Percentiles rank a stretch among this genome's conserved stretches.
Conservation (phyloP, 164 flowering plant species). For the Houttuynia cordata region DNA sequence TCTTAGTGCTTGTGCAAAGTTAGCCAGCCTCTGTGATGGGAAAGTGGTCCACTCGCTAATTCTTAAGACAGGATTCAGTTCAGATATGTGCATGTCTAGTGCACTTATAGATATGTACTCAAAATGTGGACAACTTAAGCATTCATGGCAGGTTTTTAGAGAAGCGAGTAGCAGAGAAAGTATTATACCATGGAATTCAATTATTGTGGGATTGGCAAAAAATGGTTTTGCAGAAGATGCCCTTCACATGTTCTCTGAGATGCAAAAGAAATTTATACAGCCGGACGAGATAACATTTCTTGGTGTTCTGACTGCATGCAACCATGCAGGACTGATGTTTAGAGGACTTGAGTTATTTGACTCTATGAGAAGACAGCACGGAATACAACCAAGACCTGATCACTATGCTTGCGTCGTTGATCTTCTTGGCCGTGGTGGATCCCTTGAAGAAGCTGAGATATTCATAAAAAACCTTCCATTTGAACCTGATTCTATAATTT, state of each 20-base stretch:
- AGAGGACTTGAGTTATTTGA: constrained; percentile 58
- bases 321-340: constrained; percentile 62
- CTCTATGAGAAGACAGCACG: constrained; percentile 33
- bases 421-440: constrained; percentile 78
- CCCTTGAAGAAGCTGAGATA: constrained; percentile 64
- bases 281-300: constrained; percentile 87
- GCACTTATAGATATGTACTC: constrained; percentile 89
- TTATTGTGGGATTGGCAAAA: constrained; percentile 81
- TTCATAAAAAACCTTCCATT: constrained; percentile 37
- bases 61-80: constrained; percentile 42
- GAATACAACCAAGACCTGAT: constrained; percentile 51
- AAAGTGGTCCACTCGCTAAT: constrained; percentile 51
- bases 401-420: constrained; percentile 86
- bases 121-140: constrained; percentile 73
- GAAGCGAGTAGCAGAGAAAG: constrained; percentile 44
- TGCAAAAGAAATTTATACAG: constrained; percentile 29
- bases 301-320: constrained; percentile 81
- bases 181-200: constrained; percentile 76
- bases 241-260: constrained; percentile 37
- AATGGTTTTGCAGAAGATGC: constrained; percentile 76
- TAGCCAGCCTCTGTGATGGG: constrained; percentile 56
- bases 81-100: constrained; percentile 54
- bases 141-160: constrained; percentile 51
- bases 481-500: constrained; percentile 55
- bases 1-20: constrained; percentile 57